Evolutionary conservation across 805 yeast genomes (phyloP).

Genomic region (Kazachstania kunashirensis): DNA sequence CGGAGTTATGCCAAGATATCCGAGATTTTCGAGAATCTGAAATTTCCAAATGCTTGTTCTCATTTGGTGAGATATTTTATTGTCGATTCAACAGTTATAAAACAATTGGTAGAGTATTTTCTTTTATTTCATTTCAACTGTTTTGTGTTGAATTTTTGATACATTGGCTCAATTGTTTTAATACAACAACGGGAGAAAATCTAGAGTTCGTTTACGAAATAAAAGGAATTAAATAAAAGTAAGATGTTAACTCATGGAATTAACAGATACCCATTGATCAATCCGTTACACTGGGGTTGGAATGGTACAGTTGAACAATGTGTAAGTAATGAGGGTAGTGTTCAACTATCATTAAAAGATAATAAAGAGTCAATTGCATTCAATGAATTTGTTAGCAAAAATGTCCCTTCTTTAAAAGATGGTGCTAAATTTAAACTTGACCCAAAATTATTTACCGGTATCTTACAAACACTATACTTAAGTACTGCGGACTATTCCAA

Average conservation of each 20-base stretch:
- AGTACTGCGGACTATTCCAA: slow-evolving; percentile 44
- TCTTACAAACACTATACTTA: slow-evolving; percentile 68
- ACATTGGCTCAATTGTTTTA: no score
- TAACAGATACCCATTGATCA: slow-evolving; percentile 15
- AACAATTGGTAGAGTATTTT: no score
- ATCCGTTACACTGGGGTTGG: slow-evolving; percentile 29
- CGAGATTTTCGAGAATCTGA: no score
- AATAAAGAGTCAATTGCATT: slow-evolving; percentile 10
- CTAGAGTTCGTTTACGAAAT: no score
- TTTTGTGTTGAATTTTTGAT: no score
- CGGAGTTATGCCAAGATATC: no score
- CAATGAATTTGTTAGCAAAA: slow-evolving; percentile 18
- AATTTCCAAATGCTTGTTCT: no score
- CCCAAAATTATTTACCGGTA: slow-evolving; percentile 61
- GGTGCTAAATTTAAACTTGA: slow-evolving; percentile 45
- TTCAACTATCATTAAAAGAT: slow-evolving; percentile 16
- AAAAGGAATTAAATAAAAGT: no score
- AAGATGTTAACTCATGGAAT: slow-evolving; percentile 1
- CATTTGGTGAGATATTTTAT: no score
- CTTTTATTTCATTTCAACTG: no score
- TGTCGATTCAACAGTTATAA: no score
- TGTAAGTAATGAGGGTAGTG: slow-evolving; percentile 17
- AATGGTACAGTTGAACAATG: slow-evolving; percentile 28
- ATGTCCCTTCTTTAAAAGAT: slow-evolving; percentile 38
- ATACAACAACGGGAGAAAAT: no score